Base-by-base conservation (phyloP, 768 basidiomycete species). In the Mycena rebaudengoi region DNA sequence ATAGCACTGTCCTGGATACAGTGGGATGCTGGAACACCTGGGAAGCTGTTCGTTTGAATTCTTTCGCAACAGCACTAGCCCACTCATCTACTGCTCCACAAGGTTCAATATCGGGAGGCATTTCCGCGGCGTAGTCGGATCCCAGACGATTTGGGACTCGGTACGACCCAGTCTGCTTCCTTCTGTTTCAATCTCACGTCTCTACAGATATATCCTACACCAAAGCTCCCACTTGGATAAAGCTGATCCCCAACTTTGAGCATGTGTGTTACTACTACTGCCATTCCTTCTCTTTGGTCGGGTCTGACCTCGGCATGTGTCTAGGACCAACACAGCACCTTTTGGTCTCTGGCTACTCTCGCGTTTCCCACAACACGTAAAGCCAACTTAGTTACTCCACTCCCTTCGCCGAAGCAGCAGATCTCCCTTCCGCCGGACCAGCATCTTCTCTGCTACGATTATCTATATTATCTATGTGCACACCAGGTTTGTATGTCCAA, bases 1-100 rank as follows among this genome's bases (percentile, higher is more conserved):
- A 73, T 33, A 83, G 81, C 54, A 62, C 74, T 7, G 68, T 71
- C 23, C 20, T 80, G 10, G 84, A 86, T 33, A 81, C 83, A n/a
- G 62, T 86, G 20, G 85, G 85, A n/a, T 86, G 85, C 66, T 86
- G 85, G 85, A 84, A 82, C 66, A 71, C 77, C 3, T 86, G 85
- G 85, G 78, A 83, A 70, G 74, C 78, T 45, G 79, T 82, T n/a
- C n/a, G n/a, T n/a, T n/a, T n/a, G n/a, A n/a, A n/a, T n/a, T n/a
- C n/a, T n/a, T n/a, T n/a, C n/a, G n/a, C n/a, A n/a, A n/a, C n/a
- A n/a, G n/a, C n/a, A n/a, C n/a, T n/a, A n/a, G n/a, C n/a, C n/a
- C n/a, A n/a, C n/a, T n/a, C n/a, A n/a, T n/a, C n/a, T n/a, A n/a
- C n/a, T n/a, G n/a, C n/a, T n/a, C n/a, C n/a, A n/a, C n/a, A n/a